Conservation (phyloP, 257 asterid genomes). For the Scutellaria minor region DNA sequence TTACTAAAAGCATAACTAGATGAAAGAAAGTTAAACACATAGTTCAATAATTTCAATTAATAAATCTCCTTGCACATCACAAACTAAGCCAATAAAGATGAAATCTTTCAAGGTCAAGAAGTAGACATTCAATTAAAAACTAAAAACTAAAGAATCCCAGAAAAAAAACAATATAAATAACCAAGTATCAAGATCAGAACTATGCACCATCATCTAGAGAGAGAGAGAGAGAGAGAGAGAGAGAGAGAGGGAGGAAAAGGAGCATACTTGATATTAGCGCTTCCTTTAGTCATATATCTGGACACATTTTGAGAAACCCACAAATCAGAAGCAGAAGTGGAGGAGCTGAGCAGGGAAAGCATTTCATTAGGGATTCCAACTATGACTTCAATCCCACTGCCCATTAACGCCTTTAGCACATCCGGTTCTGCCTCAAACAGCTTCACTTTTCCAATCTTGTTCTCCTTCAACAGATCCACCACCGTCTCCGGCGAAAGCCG, state of each 20-base stretch:
- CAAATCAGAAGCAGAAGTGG: conserved; percentile 63
- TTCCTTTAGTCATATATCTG: conserved; percentile 71
- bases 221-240: background rate
- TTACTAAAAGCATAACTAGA: conserved; percentile 26
- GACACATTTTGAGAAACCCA: conserved; percentile 91
- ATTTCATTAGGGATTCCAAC: conserved; percentile 90
- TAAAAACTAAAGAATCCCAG: background rate
- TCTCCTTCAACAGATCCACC: conserved; percentile 76
- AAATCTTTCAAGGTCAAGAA: background rate
- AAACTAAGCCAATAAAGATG: background rate
- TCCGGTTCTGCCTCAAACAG: conserved; percentile 82
- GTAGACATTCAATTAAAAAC: conserved; percentile 14
- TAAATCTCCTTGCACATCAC: background rate
- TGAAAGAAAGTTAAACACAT: conserved; percentile 14
- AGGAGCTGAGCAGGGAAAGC: conserved; percentile 58
- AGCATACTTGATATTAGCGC: conserved; percentile 76
- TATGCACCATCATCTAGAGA: conserved; percentile 10
- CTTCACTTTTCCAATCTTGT: conserved; percentile 77
- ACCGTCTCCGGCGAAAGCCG: conserved; percentile 70
- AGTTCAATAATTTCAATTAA: conserved; percentile 5
- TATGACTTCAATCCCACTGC: conserved; percentile 86
- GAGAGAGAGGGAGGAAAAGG: conserved; percentile 12
- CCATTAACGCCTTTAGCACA: conserved; percentile 67
- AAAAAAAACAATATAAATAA: conserved; percentile 1
- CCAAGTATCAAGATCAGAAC: conserved; percentile 24